Evolutionary conservation across 2,329 filamentous ascomycete genomes (phyloP), one percentile per base, ranked within the genome.

Genomic region (Parasarocladium wereldwijsianum): DNA sequence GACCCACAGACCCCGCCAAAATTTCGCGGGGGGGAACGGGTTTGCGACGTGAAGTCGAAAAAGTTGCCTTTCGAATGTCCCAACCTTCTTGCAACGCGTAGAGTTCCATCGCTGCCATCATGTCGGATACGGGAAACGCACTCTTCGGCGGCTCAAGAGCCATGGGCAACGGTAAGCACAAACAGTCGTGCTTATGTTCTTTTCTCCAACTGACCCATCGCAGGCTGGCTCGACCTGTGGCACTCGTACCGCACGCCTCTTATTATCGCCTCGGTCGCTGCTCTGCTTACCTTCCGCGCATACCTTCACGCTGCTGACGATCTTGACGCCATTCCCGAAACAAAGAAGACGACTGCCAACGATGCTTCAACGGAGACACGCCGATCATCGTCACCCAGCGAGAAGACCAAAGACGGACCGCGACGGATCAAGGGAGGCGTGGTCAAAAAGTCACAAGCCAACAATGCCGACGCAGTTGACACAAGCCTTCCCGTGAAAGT

Each of bases 401-500:
- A 38, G 18, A 47, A 56, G 45, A 32, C 44, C 28, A 31, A 39
- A 16, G 35, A 37, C 20, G 66, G 62, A 1, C 67, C 68, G 3
- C 52, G 55, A 35, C 55, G 62, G 32, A 65, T 66, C 35, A 64
- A 64, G 36, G 57, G 57, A n/a, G 52, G 55, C 7, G 5, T 58
- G 16, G 36, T 41, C 7, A 53, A 45, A 29, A 55, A 50, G 31
- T 37, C 46, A 6, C 36, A 40, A 3, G 40, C 43, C 26, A 39
- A 42, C 9, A 34, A 36, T 9, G 39, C 47, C 13, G 32, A 47
- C 12, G 35, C 34, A 33, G 40, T 38, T 21, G 51, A 52, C 32
- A 17, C 57, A 23, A 42, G 41, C 8, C 50, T 58, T 16, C 65
- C 62, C 29, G 64, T 85, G 32, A 79, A 87, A 47, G 68, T 80